Percentiles rank a stretch among this genome's conserved stretches.
Evolutionary conservation across 1,284 basidiomycete genomes (phyloP).

Genomic region (Malassezia restricta): DNA sequence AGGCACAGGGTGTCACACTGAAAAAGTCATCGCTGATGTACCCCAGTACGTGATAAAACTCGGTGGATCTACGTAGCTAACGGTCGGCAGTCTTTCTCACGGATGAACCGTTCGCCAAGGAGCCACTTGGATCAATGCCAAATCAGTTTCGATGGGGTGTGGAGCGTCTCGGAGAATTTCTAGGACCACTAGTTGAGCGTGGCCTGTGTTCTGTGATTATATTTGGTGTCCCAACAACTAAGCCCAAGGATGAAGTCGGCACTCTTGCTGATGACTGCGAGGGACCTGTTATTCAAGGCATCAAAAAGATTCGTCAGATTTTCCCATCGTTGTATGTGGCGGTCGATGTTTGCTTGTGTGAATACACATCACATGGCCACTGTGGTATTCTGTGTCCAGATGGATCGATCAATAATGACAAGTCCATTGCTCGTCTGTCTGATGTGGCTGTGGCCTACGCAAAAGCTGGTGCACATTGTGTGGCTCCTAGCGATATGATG

Average conservation of each 20-base stretch:
- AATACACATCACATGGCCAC: slow-evolving; percentile 96
- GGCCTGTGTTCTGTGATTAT: slow-evolving; percentile 84
- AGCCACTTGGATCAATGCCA: slow-evolving; percentile 32
- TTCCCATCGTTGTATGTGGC: slow-evolving; percentile 66
- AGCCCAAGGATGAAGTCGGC: slow-evolving; percentile 62
- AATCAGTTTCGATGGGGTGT: slow-evolving; percentile 62
- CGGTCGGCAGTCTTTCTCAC: slow-evolving; percentile 33
- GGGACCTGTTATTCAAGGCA: slow-evolving; percentile 85
- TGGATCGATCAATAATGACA: slow-evolving; percentile 55
- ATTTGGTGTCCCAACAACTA: slow-evolving; percentile 75
- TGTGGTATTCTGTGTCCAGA: slow-evolving; percentile 70
- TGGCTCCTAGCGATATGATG: slow-evolving; percentile 99
- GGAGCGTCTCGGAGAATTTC: slow-evolving; percentile 74
- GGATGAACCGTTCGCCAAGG: slow-evolving; percentile 30
- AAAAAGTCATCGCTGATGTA: slow-evolving; percentile 44
- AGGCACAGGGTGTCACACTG: slow-evolving; percentile 26
- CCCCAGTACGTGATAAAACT: slow-evolving; percentile 19
- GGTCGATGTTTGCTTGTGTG: slow-evolving; percentile 95
- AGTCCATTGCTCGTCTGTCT: slow-evolving; percentile 63
- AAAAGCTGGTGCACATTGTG: slow-evolving; percentile 85
- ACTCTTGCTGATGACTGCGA: slow-evolving; percentile 75
- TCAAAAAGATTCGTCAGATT: slow-evolving; percentile 61
- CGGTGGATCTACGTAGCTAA: background rate
- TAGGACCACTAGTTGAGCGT: slow-evolving; percentile 75
- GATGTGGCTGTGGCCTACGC: slow-evolving; percentile 88